A percentile compares a stretch with the other conserved stretches of the same genome.
These are phyloP conservation scores for Chamaenerion angustifolium DNA, from an alignment of 345 rosid genomes.

Conservation along the genomic window DNA sequence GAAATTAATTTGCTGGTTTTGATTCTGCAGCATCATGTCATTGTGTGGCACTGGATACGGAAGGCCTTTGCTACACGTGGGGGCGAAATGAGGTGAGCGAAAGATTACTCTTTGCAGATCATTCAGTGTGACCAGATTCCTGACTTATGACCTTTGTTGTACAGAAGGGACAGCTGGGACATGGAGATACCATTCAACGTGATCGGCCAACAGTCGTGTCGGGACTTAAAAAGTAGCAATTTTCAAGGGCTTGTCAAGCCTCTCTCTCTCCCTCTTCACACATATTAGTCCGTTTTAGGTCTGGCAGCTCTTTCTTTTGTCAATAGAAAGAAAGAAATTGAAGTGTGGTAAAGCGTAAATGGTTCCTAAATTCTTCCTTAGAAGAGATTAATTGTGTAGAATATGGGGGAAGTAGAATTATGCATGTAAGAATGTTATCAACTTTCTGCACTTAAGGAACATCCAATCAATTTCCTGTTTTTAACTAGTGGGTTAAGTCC, in stretches of 20 bases:
- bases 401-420: too few relatives aligned
- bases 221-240: conserved; percentile 61
- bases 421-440: too few relatives aligned
- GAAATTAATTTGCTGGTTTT: not conserved
- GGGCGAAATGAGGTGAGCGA: conserved; percentile 82
- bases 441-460: too few relatives aligned
- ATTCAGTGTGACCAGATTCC: not conserved
- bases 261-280: too few relatives aligned
- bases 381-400: too few relatives aligned
- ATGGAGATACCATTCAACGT: conserved; percentile 83
- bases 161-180: conserved; percentile 96
- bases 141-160: conserved; percentile 11
- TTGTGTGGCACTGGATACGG: conserved; percentile 91
- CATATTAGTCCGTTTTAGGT: too few relatives aligned
- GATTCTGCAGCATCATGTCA: conserved; percentile 64
- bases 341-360: too few relatives aligned
- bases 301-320: too few relatives aligned
- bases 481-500: too few relatives aligned
- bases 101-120: not conserved
- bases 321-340: too few relatives aligned
- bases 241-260: not conserved
- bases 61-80: conserved; percentile 97
- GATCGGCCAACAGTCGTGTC: conserved; percentile 90
- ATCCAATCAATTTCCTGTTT: too few relatives aligned
- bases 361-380: too few relatives aligned